Conservation (phyloP, 345 rosid species). For the Microthlaspi erraticum region DNA sequence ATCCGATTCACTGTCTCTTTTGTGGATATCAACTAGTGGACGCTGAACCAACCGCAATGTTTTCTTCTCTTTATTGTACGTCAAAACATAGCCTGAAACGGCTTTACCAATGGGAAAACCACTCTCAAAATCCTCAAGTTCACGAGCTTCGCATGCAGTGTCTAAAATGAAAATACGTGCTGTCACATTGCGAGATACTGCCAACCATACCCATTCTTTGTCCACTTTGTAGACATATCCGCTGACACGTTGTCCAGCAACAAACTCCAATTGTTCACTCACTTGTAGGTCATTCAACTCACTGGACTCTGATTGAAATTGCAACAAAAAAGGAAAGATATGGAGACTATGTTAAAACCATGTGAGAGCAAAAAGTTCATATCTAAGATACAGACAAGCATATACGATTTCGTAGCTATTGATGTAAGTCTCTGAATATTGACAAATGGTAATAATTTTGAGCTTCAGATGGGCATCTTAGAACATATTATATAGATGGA, state of each 20-base stretch:
- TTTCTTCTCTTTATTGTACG: slow-evolving; percentile 66
- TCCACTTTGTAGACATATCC: slow-evolving; percentile 94
- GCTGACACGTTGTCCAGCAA: slow-evolving; percentile 58
- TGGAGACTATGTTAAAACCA: slow-evolving; percentile 22
- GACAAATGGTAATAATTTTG: not conserved
- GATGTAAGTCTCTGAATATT: not conserved
- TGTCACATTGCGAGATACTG: slow-evolving; percentile 71
- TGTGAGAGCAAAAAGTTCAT: not conserved
- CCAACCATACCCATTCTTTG: slow-evolving; percentile 82
- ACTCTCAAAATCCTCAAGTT: slow-evolving; percentile 72
- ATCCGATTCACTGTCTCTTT: slow-evolving; percentile 36
- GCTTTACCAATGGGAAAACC: slow-evolving; percentile 68
- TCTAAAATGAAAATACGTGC: slow-evolving; percentile 81
- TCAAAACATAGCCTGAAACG: slow-evolving; percentile 69
- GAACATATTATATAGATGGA: not conserved
- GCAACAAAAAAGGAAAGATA: slow-evolving; percentile 14
- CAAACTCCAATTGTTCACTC: slow-evolving; percentile 55
- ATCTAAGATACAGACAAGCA: slow-evolving; percentile 16
- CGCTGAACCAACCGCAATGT: slow-evolving; percentile 67
- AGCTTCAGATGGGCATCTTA: slow-evolving; percentile 7
- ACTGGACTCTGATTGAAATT: slow-evolving; percentile 50
- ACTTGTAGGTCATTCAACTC: slow-evolving; percentile 43
- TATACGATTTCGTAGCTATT: slow-evolving; percentile 10
- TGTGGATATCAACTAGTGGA: slow-evolving; percentile 48
- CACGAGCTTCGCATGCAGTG: slow-evolving; percentile 69